phyloP scores from a whole-genome alignment of 805 yeast genomes.

The Saccharomycopsis sp. region DNA sequence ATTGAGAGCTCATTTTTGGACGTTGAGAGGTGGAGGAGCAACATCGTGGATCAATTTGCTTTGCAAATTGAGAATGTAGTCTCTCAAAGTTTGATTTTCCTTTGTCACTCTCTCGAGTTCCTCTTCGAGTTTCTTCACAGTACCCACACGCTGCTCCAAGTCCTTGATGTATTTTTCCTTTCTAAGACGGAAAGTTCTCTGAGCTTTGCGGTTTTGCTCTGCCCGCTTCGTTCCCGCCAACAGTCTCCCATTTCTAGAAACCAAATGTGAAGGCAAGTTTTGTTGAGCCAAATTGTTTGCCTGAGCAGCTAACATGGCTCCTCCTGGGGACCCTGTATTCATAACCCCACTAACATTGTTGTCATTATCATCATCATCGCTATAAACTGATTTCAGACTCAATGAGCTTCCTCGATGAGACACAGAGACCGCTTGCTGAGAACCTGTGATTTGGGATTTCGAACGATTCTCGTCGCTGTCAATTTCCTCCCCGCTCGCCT shows the following conservation, averaged over 20 bases:
- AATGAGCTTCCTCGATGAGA: neutral
- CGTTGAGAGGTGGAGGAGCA: constrained; percentile 31
- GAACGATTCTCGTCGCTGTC: neutral
- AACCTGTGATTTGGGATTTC: neutral
- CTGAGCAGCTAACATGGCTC: constrained; percentile 14
- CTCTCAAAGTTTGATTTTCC: constrained; percentile 67
- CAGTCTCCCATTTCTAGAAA: constrained; percentile 25
- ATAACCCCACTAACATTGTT: constrained; percentile 1
- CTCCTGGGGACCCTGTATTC: constrained; percentile 12
- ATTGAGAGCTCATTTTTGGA: constrained; percentile 5
- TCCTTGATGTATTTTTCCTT: constrained; percentile 78
- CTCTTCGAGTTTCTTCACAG: constrained; percentile 54
- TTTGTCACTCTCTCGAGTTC: constrained; percentile 59
- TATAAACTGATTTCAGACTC: neutral
- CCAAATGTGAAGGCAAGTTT: neutral
- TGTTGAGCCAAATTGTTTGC: constrained; percentile 1
- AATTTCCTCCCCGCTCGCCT: constrained; percentile 7
- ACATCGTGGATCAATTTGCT: constrained; percentile 53
- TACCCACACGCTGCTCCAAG: constrained; percentile 62
- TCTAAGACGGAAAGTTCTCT: constrained; percentile 82
- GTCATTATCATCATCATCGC: constrained; percentile 9
- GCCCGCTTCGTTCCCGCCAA: constrained; percentile 74
- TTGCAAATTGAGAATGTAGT: constrained; percentile 65
- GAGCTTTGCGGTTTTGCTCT: constrained; percentile 87
- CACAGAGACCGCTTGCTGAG: neutral